Base-by-base conservation (phyloP, 2,329 filamentous ascomycete genomes). In the Aureobasidium namibiae region DNA sequence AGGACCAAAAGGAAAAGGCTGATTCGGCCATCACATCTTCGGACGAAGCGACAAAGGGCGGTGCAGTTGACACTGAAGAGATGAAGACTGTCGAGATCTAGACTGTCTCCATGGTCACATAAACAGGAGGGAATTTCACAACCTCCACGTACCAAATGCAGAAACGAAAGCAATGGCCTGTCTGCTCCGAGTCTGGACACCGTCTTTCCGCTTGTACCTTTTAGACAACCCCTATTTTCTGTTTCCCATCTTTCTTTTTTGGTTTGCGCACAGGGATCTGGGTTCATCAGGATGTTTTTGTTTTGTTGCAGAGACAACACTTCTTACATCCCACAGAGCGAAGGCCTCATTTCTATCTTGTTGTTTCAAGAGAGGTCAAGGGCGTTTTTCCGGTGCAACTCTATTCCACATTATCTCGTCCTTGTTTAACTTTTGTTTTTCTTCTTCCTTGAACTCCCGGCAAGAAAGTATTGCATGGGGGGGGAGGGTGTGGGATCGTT, bases 81-180 rank as follows among this genome's bases (percentile, higher is more conserved):
- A 74, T 79, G 70, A 78, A 78, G 70, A 77, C 75, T 14, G 75
- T 79, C 49, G 75, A 77, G 66, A 78, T 79, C 54, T 71, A 61
- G 58, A 7, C 13, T 26, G 8, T 34, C 18, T 3, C 18, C 4
- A 44, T 26, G 21, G n/a, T 21, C 11, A 16, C 26, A 23, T 42
- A 24, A 31, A 42, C 1, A 42, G 24, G 38, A 49, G 46, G 31
- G 3, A 23, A 9, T 3, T 18, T 24, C 13, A 23, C 46, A 36
- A 24, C 23, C 3, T 7, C 7, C 18, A 16, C 3, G 14, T 11
- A 6, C n/a, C 16, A n/a, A 6, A 34, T 0, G 13, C 31, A 23
- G 46, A 21, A 21, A 21, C 16, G 11, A 18, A 2, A 9, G 6
- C 18, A 14, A 11, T 13, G 14, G 6, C 36, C 38, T 6, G n/a